Conservation (phyloP, 169 alveolate genomes). For the Plasmodium blacklocki region DNA sequence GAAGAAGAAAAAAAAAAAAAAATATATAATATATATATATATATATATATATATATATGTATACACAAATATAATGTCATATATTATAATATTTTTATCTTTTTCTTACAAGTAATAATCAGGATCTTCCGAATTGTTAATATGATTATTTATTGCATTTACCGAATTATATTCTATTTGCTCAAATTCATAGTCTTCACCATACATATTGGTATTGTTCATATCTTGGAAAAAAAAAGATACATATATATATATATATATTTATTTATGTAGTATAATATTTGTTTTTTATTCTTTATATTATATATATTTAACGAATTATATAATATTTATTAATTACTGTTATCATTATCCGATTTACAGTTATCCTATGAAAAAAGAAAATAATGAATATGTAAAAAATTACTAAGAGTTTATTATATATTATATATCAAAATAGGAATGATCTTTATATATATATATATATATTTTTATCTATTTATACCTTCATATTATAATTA, state of each 20-base stretch:
- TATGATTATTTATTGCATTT: conserved; percentile 37
- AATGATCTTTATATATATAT: not conserved
- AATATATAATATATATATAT: too few species aligned
- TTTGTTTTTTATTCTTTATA: too few species aligned
- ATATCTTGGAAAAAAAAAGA: conserved; percentile 28
- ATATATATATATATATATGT: conserved; percentile 11
- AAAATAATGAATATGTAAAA: not conserved
- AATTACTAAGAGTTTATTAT: too few species aligned
- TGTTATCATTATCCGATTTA: conserved; percentile 72
- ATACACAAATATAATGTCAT: not conserved
- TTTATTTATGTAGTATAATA: not conserved
- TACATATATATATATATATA: not conserved
- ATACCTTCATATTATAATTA: conserved; percentile 68
- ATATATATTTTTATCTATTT: not conserved
- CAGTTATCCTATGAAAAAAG: conserved; percentile 38
- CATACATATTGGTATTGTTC: conserved; percentile 35
- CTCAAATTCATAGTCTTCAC: conserved; percentile 59
- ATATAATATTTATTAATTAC: conserved; percentile 19
- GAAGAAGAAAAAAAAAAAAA: conserved; percentile 23
- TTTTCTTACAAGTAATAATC: conserved; percentile 68
- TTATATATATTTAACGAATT: too few species aligned
- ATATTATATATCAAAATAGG: not conserved
- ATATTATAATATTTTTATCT: conserved; percentile 1
- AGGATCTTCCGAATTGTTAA: conserved; percentile 65
- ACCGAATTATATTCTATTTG: conserved; percentile 29